phyloP scores from a whole-genome alignment of 495 filamentous ascomycete species.

The Trichodelitschia bisporula region DNA sequence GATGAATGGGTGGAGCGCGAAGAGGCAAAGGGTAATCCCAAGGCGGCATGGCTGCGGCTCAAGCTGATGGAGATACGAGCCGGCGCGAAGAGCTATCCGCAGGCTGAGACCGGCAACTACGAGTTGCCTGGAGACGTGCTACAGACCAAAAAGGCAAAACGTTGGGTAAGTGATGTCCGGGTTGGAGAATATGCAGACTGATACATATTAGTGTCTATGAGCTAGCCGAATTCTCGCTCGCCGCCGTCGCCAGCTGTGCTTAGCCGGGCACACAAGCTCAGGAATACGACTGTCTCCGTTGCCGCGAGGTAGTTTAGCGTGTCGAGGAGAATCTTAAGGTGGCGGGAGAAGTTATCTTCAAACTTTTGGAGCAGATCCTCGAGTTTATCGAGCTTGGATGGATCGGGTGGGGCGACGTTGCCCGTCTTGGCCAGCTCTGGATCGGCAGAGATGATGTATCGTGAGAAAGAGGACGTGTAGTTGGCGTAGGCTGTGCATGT shows the following conservation, averaged over 20 bases:
- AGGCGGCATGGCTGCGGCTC: no score
- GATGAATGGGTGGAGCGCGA: no score
- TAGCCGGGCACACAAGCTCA: constrained; percentile 59
- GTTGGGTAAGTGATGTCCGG: no score
- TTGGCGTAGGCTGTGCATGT: constrained; percentile 81
- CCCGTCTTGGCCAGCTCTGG: constrained; percentile 33
- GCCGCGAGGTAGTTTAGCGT: constrained; percentile 90
- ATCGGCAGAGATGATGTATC: constrained; percentile 54
- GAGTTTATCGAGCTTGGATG: constrained; percentile 46
- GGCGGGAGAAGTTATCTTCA: constrained; percentile 74
- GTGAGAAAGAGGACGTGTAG: constrained; percentile 56
- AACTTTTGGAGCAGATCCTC: constrained; percentile 67
- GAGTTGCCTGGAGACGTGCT: no score
- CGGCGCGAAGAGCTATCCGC: no score
- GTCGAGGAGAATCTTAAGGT: constrained; percentile 78
- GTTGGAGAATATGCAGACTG: no score
- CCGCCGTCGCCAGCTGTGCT: constrained; percentile 50
- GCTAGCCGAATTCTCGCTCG: no score
- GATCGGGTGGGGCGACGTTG: constrained; percentile 23
- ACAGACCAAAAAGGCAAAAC: no score
- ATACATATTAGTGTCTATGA: no score
- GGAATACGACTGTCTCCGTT: constrained; percentile 83
- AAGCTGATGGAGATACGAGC: no score
- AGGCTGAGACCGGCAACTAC: no score
- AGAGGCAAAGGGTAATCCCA: no score